Conservation (phyloP, 371 early-diverging fungal species). For the Actinomortierella ambigua region DNA sequence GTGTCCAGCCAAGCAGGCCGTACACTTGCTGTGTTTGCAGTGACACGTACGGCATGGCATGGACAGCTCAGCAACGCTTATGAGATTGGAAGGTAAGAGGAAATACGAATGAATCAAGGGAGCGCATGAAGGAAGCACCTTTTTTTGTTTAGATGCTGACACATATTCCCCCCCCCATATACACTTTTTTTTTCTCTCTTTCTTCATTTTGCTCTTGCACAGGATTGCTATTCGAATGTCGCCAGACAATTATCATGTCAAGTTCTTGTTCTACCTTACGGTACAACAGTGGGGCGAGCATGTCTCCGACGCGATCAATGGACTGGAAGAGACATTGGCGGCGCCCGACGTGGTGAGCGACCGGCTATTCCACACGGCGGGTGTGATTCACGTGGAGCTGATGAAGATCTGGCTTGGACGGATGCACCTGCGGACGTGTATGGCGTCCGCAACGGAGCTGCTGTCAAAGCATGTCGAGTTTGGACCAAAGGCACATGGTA, state of each 20-base stretch:
- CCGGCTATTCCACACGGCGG: conserved; percentile 41
- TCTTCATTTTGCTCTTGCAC: background rate
- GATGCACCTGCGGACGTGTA: conserved; percentile 24
- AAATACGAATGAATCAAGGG: background rate
- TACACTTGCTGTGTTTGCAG: conserved; percentile 29
- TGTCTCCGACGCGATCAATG: conserved; percentile 25
- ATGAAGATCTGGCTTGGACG: conserved; percentile 27
- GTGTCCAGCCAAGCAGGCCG: conserved; percentile 34
- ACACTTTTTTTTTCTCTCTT: too few species aligned
- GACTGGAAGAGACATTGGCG: conserved; percentile 31
- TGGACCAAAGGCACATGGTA: conserved; percentile 37
- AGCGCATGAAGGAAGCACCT: background rate
- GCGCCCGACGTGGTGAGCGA: conserved; percentile 35
- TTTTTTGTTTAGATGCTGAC: too few species aligned
- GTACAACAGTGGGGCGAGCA: conserved; percentile 47
- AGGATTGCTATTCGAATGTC: conserved; percentile 7
- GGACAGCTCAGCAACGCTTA: conserved; percentile 29
- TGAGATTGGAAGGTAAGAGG: conserved; percentile 17
- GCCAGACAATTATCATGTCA: conserved; percentile 29
- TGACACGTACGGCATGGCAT: conserved; percentile 38
- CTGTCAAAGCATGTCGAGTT: conserved; percentile 38
- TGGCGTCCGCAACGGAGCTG: conserved; percentile 30
- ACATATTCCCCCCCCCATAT: too few species aligned
- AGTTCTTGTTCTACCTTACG: conserved; percentile 28
- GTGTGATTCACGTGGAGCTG: conserved; percentile 34